Evolutionary conservation across 192 early-diverging fungal genomes (phyloP), one percentile per base, ranked within the genome.

Genomic region (Backusella liffmaniae): DNA sequence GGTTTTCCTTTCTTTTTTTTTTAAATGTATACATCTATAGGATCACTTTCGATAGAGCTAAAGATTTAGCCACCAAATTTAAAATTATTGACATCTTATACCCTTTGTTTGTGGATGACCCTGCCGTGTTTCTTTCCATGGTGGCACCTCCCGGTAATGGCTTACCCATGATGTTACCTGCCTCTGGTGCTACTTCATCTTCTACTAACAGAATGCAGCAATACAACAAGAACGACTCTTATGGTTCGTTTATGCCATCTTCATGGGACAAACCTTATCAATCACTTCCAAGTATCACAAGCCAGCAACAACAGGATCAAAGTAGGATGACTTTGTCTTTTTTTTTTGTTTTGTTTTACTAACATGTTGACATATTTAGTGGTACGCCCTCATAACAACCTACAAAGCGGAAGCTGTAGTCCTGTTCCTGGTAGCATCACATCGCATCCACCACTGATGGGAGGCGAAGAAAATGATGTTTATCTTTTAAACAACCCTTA

Each of bases 21-120:
- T 16, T 36, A 67, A 13, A 32, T 15, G 3, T 8, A 67, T 67
- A 30, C n/a, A 21, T 32, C 42, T 32, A 5, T 39, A 85, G 81
- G 82, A 92, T 92, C 75, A 87, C 89, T 16, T 89, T 91, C 76
- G 76, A 81, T 59, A 84, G 93, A 69, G 87, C 90, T 35, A 89
- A 87, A 70, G 83, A 85, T 82, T 66, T 92, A 73, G 85, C 93
- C 35, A 79, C 88, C 67, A 87, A 92, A 86, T 89, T 90, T 82
- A 91, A 93, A 70, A 91, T 94, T 1, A 76, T 85, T 29, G 92
- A 93, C 8, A 81, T 85, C 62, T 84, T 93, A 35, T 91, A 92
- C 75, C 93, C 93, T 37, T 86, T 94, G 34, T 88, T 94, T 73
- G 89, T 89, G 69, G 88, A 90, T 21, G 91, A 94, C 75, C 93